phyloP scores from a whole-genome alignment of 148 eudicot species.

The Chenopodium berlandieri region DNA sequence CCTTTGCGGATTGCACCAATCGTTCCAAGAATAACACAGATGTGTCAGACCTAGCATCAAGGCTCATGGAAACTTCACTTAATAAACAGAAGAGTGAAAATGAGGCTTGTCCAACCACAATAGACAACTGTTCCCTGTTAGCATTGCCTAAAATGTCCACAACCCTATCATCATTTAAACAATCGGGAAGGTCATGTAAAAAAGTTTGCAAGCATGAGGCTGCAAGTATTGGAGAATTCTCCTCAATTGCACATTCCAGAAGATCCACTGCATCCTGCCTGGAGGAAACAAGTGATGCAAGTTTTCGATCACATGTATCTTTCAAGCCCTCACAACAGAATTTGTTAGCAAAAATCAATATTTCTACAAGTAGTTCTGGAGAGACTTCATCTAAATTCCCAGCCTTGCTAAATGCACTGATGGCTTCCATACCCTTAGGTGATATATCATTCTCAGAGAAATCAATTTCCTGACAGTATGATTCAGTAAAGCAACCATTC shows the following conservation, averaged over 20 bases:
- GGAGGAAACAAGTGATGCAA: conserved; percentile 63
- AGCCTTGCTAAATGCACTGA: conserved; percentile 56
- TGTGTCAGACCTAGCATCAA: conserved; percentile 59
- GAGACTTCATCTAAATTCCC: conserved; percentile 50
- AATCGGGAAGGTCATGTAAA: conserved; percentile 74
- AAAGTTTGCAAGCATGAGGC: conserved; percentile 91
- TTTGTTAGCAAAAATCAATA: conserved; percentile 70
- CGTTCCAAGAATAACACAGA: conserved; percentile 62
- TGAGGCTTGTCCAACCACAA: conserved; percentile 63
- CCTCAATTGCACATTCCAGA: conserved; percentile 78
- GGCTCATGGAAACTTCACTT: conserved; percentile 74
- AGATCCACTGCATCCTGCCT: conserved; percentile 69
- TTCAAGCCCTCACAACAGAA: conserved; percentile 88
- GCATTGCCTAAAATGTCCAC: conserved; percentile 59
- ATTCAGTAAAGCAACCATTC: conserved; percentile 84
- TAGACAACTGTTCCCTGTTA: conserved; percentile 50
- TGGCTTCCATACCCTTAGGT: conserved; percentile 64
- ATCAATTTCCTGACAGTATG: conserved; percentile 60
- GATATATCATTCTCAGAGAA: conserved; percentile 78
- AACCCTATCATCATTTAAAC: conserved; percentile 54
- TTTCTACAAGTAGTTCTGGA: conserved; percentile 59
- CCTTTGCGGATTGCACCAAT: conserved; percentile 60
- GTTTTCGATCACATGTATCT: conserved; percentile 78
- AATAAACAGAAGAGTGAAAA: conserved; percentile 70
- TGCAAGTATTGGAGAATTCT: conserved; percentile 69